A percentile compares a stretch with the other conserved stretches of the same genome.
Evolutionary conservation across 2,329 filamentous ascomycete genomes (phyloP).

Genomic region (Alternaria triticimaculans): DNA sequence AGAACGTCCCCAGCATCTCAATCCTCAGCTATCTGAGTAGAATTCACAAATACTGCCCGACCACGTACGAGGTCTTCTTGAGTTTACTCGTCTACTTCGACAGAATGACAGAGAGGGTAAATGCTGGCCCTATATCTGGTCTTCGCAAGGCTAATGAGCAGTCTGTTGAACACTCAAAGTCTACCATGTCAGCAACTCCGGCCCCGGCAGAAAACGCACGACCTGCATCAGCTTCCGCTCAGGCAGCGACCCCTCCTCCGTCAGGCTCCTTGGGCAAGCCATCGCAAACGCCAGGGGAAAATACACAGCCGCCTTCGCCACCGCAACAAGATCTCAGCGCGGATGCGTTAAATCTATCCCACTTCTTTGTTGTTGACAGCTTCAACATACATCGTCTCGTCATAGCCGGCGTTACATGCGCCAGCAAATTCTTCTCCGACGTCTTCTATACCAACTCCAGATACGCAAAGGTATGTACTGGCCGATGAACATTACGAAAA

Average conservation of each 20-base stretch:
- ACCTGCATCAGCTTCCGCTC: slow-evolving; percentile 41
- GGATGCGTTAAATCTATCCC: slow-evolving; percentile 63
- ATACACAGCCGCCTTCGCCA: slow-evolving; percentile 46
- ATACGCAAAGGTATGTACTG: slow-evolving; percentile 86
- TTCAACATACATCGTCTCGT: slow-evolving; percentile 98
- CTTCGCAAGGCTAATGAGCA: slow-evolving; percentile 61
- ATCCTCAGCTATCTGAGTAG: slow-evolving; percentile 94
- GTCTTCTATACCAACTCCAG: slow-evolving; percentile 99
- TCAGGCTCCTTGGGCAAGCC: slow-evolving; percentile 57
- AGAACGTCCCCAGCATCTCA: slow-evolving; percentile 96
- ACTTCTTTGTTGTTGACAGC: slow-evolving; percentile 95
- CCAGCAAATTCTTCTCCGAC: slow-evolving; percentile 99
- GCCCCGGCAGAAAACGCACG: slow-evolving; percentile 31
- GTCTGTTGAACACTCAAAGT: slow-evolving; percentile 50
- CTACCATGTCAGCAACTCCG: slow-evolving; percentile 35
- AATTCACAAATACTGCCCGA: slow-evolving; percentile 98
- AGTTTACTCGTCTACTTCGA: slow-evolving; percentile 97
- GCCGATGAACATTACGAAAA: not conserved
- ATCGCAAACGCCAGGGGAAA: slow-evolving; percentile 35
- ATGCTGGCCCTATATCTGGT: slow-evolving; percentile 75
- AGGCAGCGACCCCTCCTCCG: slow-evolving; percentile 57
- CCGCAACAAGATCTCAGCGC: slow-evolving; percentile 50
- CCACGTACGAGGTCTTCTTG: slow-evolving; percentile 96
- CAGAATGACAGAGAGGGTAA: slow-evolving; percentile 96
- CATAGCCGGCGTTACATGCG: slow-evolving; percentile 95